Percentiles rank a stretch among this genome's conserved stretches.
Conservation (phyloP, 2,329 filamentous ascomycete genomes). For the Xylaria polymorpha region DNA sequence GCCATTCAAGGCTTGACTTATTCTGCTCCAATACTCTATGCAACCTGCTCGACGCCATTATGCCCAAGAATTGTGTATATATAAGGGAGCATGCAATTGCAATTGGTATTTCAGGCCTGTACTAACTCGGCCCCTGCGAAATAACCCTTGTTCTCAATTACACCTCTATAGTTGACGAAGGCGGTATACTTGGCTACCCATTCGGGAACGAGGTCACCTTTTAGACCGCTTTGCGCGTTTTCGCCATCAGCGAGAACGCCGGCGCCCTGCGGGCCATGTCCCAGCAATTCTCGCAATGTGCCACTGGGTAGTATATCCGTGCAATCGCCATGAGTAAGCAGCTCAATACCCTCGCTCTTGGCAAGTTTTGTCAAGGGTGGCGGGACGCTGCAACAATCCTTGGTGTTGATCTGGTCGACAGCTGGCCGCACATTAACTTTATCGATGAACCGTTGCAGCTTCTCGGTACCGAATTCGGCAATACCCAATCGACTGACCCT, state of each 20-base stretch:
- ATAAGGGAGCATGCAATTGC: conserved; percentile 9
- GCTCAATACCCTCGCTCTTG: conserved; percentile 83
- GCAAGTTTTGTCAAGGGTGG: conserved; percentile 86
- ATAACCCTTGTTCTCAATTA: conserved; percentile 98
- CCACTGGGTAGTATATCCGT: conserved; percentile 89
- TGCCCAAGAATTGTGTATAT: conserved; percentile 22
- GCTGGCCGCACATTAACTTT: conserved; percentile 77
- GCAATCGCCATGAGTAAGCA: conserved; percentile 94
- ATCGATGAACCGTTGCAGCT: conserved; percentile 80
- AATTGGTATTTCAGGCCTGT: conserved; percentile 44
- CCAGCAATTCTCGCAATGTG: conserved; percentile 85
- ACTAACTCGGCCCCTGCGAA: conserved; percentile 85
- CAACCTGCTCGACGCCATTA: conserved; percentile 27
- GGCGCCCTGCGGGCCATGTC: conserved; percentile 76
- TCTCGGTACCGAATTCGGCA: conserved; percentile 89
- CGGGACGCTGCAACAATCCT: conserved; percentile 95
- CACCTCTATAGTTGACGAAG: conserved; percentile 90
- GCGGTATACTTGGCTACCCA: conserved; percentile 99
- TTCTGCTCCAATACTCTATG: conserved; percentile 35
- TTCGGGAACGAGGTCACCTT: conserved; percentile 83
- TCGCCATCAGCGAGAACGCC: conserved; percentile 76
- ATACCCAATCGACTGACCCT: conserved; percentile 82
- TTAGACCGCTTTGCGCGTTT: conserved; percentile 66
- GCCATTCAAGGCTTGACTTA: conserved; percentile 14
- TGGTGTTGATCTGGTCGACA: conserved; percentile 95